A percentile compares a stretch with the other conserved stretches of the same genome.
Evolutionary conservation across 2,329 filamentous ascomycete species (phyloP).

Genomic region (Leptographium wingfieldii): DNA sequence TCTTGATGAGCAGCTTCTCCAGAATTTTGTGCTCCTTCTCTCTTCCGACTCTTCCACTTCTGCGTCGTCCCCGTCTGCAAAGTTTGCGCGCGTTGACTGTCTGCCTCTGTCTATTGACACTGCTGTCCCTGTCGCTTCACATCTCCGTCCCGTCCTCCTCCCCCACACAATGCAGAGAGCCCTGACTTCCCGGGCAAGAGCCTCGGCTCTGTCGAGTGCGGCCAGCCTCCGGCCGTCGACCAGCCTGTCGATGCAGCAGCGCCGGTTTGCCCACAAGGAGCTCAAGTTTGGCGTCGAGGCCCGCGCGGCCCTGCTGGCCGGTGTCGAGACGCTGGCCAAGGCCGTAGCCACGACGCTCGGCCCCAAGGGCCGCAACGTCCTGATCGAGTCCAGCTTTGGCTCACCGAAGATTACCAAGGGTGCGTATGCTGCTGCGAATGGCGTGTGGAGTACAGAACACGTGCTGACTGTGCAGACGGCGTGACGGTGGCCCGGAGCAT

Average conservation of each 20-base stretch:
- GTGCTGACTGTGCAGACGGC: constrained; percentile 37
- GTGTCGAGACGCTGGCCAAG: constrained; percentile 93
- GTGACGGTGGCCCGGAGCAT: constrained; percentile 85
- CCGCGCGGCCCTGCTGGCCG: constrained; percentile 75
- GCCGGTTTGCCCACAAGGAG: constrained; percentile 98
- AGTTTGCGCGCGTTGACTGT: neutral
- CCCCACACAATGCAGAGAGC: constrained; percentile 78
- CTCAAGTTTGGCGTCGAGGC: constrained; percentile 97
- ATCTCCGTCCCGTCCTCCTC: neutral
- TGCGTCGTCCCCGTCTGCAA: neutral
- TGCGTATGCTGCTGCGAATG: constrained; percentile 29
- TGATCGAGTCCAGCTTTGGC: constrained; percentile 97
- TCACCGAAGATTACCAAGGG: constrained; percentile 99
- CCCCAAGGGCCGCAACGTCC: constrained; percentile 94
- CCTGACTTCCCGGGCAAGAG: constrained; percentile 67
- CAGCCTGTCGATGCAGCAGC: constrained; percentile 62
- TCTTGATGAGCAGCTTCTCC: constrained; percentile 7
- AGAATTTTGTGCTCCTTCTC: constrained; percentile 2
- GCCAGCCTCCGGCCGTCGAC: constrained; percentile 51
- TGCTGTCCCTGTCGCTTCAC: neutral
- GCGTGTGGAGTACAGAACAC: neutral
- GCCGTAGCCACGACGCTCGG: constrained; percentile 93
- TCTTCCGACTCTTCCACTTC: neutral
- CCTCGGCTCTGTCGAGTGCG: constrained; percentile 60
- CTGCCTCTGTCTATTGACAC: neutral